Evolutionary conservation across 306 rosid species (phyloP), one percentile per base, ranked within the genome.

Genomic region (Trifolium fragiferum): DNA sequence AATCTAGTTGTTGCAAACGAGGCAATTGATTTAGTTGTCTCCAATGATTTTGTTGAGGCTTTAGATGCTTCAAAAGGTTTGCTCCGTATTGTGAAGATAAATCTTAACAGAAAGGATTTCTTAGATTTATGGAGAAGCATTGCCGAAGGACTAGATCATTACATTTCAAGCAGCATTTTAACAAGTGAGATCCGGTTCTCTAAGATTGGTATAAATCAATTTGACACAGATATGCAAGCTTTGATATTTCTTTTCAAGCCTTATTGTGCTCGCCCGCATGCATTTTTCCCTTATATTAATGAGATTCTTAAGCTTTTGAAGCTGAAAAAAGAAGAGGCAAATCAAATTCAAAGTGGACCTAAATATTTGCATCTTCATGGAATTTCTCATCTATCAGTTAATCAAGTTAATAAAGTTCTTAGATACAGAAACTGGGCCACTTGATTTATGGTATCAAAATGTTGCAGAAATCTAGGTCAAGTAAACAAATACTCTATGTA

Each of bases 101-200:
- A 49, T 70, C 93, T 90, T 75, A 88, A 88, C 72, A 63, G 67
- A 23, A 87, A 80, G 70, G 96, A 90, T 76, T 88, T 88, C 76
- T 78, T 77, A 72, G 93, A 90, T 79, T 78, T 85, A 10, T 90
- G 96, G 96, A 90, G 96, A 78, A 86, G 88, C 77, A 59, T 84
- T 37, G 93, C 93, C 2, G 89, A 88, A 32, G 96, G 93, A 55
- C 84, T 90, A 13, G 93, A 90, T 73, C 91, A 83, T 81, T 90
- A 83, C 85, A 75, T 90, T 76, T 87, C 78, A 16, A 5, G 80
- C 80, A 78, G 87, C 81, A 59, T 49, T 30, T 79, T 77, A 69
- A 63, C 44, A 60, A 80, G 74, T 25, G 79, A 80, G 82, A 50
- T 76, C 77, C 78, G 66, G 53, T 78, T 85, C 73, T 73, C 70